Evolutionary conservation across 78 protist genomes (phyloP).

Genomic region (Dictyostelium brefeldianum): DNA sequence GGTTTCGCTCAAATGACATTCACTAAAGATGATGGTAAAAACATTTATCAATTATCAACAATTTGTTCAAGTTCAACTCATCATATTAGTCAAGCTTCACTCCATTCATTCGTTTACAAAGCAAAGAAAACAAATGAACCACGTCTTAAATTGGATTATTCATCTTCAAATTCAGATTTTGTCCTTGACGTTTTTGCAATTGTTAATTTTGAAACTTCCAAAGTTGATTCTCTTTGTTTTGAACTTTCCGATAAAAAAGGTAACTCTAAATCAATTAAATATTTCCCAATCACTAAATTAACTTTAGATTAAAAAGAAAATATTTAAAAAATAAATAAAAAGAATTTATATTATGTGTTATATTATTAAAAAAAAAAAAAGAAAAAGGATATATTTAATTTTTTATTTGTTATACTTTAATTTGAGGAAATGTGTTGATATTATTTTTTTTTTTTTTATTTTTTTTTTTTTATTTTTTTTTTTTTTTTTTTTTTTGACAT

Average conservation of each 20-base stretch:
- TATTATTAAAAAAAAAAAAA: too few species aligned
- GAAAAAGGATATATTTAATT: too few species aligned
- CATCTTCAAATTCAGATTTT: neutral
- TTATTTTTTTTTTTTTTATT: neutral
- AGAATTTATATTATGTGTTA: too few species aligned
- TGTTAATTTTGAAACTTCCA: slow-evolving; percentile 8
- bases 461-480: neutral
- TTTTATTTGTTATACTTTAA: too few species aligned
- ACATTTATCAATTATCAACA: neutral
- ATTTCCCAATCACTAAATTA: slow-evolving; percentile 27
- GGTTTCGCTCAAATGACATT: neutral
- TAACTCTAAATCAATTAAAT: neutral
- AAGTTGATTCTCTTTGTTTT: slow-evolving; percentile 3
- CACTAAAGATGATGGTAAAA: neutral
- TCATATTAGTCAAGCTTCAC: neutral
- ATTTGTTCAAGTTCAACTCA: neutral
- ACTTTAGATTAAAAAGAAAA: neutral
- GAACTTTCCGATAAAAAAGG: neutral
- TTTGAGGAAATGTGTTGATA: too few species aligned
- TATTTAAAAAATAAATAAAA: too few species aligned
- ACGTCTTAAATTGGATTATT: neutral
- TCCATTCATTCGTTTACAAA: slow-evolving; percentile 7
- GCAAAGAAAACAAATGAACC: slow-evolving; percentile 26
- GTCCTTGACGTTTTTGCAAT: neutral
- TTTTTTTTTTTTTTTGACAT: neutral